A percentile compares a stretch with the other conserved stretches of the same genome.
Conservation (phyloP, 306 rosid species). For the Begonia peltatifolia region DNA sequence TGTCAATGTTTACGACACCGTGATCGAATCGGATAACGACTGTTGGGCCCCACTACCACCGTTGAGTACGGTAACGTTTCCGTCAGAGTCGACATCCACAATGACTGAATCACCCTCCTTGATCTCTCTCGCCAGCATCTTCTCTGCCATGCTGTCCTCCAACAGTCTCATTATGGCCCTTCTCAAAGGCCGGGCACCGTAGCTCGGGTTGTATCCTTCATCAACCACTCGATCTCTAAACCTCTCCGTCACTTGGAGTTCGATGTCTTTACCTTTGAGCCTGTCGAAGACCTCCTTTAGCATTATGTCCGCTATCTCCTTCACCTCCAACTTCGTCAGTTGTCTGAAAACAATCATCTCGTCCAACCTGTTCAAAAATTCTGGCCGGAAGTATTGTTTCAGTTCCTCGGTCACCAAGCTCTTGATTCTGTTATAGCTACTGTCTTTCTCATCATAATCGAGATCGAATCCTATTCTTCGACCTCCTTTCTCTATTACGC, state of each 20-base stretch:
- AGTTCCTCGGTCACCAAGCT: constrained; percentile 91
- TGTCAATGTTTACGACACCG: constrained; percentile 20
- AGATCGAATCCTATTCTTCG: constrained; percentile 79
- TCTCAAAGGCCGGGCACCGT: constrained; percentile 94
- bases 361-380: constrained; percentile 83
- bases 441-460: constrained; percentile 83
- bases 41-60: constrained; percentile 59
- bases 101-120: constrained; percentile 88
- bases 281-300: constrained; percentile 88
- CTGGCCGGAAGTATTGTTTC: constrained; percentile 85
- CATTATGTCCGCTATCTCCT: constrained; percentile 93
- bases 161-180: constrained; percentile 93
- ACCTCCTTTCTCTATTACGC: constrained; percentile 95
- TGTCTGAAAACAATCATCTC: constrained; percentile 96
- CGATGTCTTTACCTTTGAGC: constrained; percentile 56
- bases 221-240: constrained; percentile 87
- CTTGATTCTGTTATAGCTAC: constrained; percentile 79
- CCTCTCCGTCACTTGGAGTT: constrained; percentile 88
- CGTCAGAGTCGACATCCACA: constrained; percentile 86
- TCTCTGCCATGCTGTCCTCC: constrained; percentile 99
- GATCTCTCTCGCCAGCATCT: constrained; percentile 92
- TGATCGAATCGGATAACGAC: constrained; percentile 39
- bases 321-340: constrained; percentile 84
- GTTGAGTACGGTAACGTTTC: constrained; percentile 79
- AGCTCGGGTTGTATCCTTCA: constrained; percentile 90